A percentile compares a stretch with the other conserved stretches of the same genome.
Conservation (phyloP, 805 yeast genomes). For the Metschnikowia colocasiae region DNA sequence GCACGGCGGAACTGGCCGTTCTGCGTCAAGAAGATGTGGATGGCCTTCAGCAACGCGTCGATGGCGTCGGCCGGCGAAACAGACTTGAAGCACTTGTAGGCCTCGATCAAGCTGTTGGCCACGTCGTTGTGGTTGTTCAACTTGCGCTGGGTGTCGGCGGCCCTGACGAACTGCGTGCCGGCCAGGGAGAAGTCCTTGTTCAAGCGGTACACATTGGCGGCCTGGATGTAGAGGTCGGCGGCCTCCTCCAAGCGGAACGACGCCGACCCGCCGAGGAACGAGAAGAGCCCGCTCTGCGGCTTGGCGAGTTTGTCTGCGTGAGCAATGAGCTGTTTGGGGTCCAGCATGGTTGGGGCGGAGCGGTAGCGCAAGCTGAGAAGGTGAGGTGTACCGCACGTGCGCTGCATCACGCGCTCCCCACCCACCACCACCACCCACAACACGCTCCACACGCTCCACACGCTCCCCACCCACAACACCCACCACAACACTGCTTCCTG, state of each 20-base stretch:
- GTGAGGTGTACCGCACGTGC: not conserved
- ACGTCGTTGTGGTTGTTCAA: conserved; percentile 86
- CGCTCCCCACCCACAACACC: too few relatives aligned
- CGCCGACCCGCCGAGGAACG: conserved; percentile 57
- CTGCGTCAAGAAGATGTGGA: conserved; percentile 71
- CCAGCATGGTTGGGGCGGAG: conserved; percentile 14
- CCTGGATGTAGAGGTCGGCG: conserved; percentile 82
- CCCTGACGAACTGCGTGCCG: conserved; percentile 79
- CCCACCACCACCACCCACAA: too few relatives aligned
- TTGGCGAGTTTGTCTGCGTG: conserved; percentile 44
- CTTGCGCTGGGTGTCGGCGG: conserved; percentile 73
- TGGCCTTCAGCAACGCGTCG: conserved; percentile 68
- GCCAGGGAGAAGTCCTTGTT: conserved; percentile 71
- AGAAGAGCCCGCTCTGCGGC: conserved; percentile 69
- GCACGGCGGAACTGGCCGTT: conserved; percentile 96
- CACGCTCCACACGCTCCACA: too few relatives aligned
- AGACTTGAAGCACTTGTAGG: conserved; percentile 72
- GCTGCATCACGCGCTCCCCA: too few relatives aligned
- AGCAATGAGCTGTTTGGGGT: conserved; percentile 43
- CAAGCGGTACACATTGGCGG: conserved; percentile 85
- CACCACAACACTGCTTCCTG: too few relatives aligned
- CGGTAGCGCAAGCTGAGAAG: not conserved
- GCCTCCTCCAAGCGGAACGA: conserved; percentile 82
- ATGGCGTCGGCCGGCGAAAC: conserved; percentile 77
- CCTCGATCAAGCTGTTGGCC: conserved; percentile 79